A percentile compares a stretch with the other conserved stretches of the same genome.
These are phyloP conservation scores for Warburgia ugandensis DNA, from an alignment of 164 flowering plant genomes.

Conservation along the genomic window DNA sequence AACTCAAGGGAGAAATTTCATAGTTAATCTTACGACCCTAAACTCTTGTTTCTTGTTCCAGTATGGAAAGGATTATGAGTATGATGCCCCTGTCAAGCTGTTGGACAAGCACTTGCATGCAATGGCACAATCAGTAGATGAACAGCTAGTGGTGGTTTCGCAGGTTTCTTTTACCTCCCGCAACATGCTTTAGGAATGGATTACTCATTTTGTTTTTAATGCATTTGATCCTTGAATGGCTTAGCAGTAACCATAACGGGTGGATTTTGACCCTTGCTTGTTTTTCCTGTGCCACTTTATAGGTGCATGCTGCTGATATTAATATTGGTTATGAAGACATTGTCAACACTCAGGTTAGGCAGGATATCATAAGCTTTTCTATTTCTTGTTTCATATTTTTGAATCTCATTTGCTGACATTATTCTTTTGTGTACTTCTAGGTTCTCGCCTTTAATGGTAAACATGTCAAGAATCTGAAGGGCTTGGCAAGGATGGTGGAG, in stretches of 20 bases:
- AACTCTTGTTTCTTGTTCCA: conserved; percentile 13
- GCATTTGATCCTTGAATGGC: too few species aligned
- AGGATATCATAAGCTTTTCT: neutral
- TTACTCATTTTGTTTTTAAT: too few species aligned
- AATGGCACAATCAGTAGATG: conserved; percentile 71
- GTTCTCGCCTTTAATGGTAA: conserved; percentile 74
- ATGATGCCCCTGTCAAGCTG: conserved; percentile 84
- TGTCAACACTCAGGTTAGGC: conserved; percentile 78
- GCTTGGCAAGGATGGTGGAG: conserved; percentile 81
- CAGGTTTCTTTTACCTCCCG: conserved; percentile 44
- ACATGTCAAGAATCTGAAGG: conserved; percentile 76
- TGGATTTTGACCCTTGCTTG: too few species aligned
- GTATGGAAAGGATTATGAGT: conserved; percentile 86
- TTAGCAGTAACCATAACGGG: too few species aligned
- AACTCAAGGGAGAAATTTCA: neutral
- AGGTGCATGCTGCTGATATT: conserved; percentile 91
- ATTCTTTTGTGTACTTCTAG: conserved; percentile 21
- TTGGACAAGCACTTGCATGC: conserved; percentile 71
- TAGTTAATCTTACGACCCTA: neutral
- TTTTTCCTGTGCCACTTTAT: conserved; percentile 7
- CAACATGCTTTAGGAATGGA: too few species aligned
- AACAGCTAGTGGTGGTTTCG: conserved; percentile 86
- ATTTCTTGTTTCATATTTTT: neutral
- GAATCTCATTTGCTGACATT: neutral
- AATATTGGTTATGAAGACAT: conserved; percentile 89